Percentiles rank a stretch among this genome's conserved stretches.
phyloP scores from a whole-genome alignment of 2,329 filamentous ascomycete genomes.

The Alternaria sp. region DNA sequence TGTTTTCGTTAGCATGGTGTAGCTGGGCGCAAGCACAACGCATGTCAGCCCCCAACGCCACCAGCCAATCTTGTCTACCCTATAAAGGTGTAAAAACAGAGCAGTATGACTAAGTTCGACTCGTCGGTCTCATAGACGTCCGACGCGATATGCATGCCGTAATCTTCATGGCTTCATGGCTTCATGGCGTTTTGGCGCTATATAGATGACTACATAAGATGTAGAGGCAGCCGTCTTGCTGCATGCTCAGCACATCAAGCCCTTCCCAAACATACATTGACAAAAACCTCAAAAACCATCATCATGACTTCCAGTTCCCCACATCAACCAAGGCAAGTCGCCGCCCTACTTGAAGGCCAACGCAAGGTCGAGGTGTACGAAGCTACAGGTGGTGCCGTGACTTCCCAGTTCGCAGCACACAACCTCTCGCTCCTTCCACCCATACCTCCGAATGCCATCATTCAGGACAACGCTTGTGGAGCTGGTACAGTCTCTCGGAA shows the following conservation, averaged over 20 bases:
- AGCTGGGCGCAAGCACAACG: background rate
- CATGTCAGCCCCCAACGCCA: background rate
- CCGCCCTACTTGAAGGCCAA: conserved; percentile 27
- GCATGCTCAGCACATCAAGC: background rate
- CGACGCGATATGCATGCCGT: background rate
- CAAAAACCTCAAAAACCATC: background rate
- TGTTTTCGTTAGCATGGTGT: no score
- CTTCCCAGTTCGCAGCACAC: conserved; percentile 32
- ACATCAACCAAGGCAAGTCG: conserved; percentile 31
- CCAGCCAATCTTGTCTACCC: background rate
- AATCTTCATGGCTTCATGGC: background rate
- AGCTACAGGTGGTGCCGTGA: conserved; percentile 36
- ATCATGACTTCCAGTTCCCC: conserved; percentile 20
- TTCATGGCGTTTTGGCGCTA: background rate
- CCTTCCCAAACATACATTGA: background rate
- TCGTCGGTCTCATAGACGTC: background rate
- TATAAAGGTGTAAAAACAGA: no score
- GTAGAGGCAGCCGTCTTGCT: background rate
- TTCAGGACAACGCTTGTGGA: conserved; percentile 47
- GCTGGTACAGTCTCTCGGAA: conserved; percentile 36
- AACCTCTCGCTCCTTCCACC: conserved; percentile 35
- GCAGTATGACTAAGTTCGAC: background rate
- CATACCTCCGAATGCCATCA: conserved; percentile 31
- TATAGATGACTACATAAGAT: background rate
- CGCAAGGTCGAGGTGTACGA: conserved; percentile 38